Percentiles rank a stretch among this genome's conserved stretches.
These are phyloP conservation scores for Alternaria angustiovoidea DNA, from an alignment of 2,329 filamentous ascomycete genomes.

Conservation along the genomic window DNA sequence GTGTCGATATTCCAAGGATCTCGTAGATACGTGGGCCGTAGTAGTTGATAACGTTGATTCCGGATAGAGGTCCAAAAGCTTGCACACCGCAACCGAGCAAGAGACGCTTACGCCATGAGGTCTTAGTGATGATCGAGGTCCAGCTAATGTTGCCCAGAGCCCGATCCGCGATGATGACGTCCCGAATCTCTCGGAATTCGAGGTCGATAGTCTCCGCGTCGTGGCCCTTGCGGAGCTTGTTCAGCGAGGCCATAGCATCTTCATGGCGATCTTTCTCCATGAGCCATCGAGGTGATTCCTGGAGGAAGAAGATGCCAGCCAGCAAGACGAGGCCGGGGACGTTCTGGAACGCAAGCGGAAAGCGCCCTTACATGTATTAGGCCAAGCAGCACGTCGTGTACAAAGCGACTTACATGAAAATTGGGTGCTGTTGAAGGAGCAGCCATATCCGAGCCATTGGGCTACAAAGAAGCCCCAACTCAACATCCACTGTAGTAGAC, in stretches of 20 bases:
- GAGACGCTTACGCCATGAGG: slow-evolving; percentile 57
- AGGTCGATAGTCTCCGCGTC: slow-evolving; percentile 30
- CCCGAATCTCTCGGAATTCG: slow-evolving; percentile 33
- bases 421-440: slow-evolving; percentile 34
- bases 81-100: slow-evolving; percentile 60
- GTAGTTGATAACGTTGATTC: slow-evolving; percentile 55
- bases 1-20: slow-evolving; percentile 55
- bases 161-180: slow-evolving; percentile 32
- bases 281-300: slow-evolving; percentile 69
- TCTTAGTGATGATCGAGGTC: slow-evolving; percentile 54
- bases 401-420: slow-evolving; percentile 29
- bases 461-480: slow-evolving; percentile 51
- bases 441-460: slow-evolving; percentile 52
- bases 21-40: slow-evolving; percentile 55
- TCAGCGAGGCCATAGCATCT: slow-evolving; percentile 46
- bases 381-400: neutral
- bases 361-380: slow-evolving; percentile 33
- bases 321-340: slow-evolving; percentile 55
- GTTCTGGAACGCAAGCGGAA: slow-evolving; percentile 55
- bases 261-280: slow-evolving; percentile 63
- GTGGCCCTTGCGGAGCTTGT: slow-evolving; percentile 28
- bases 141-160: slow-evolving; percentile 50
- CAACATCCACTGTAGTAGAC: slow-evolving; percentile 62
- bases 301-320: slow-evolving; percentile 59
- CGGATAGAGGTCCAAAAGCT: slow-evolving; percentile 59